Evolutionary conservation across 2,329 filamentous ascomycete genomes (phyloP).

Genomic region (Arthrobotrys musiformis): DNA sequence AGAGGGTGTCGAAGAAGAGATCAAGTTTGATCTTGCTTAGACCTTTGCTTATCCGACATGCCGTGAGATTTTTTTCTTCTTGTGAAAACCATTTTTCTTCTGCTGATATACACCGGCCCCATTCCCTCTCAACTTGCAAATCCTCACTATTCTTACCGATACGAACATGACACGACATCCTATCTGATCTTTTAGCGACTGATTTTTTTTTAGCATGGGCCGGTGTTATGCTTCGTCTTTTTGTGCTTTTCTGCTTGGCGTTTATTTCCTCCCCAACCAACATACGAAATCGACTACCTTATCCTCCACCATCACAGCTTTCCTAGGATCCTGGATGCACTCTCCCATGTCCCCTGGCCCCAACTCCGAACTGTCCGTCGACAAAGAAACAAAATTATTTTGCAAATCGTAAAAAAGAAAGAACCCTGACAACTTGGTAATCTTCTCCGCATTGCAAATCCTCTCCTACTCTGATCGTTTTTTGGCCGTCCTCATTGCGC

Average conservation of each 20-base stretch:
- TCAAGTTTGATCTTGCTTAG: constrained; percentile 45
- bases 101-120: not conserved
- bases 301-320: not conserved
- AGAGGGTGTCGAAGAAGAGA: constrained; percentile 43
- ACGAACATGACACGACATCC: not conserved
- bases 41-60: too few relatives aligned
- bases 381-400: not conserved
- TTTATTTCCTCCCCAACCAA: not conserved
- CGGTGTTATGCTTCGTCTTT: constrained; percentile 3
- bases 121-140: not conserved
- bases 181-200: not conserved
- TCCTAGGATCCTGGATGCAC: not conserved
- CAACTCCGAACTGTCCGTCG: not conserved
- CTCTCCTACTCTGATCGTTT: not conserved
- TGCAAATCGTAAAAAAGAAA: not conserved
- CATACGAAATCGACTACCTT: not conserved
- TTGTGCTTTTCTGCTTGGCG: not conserved
- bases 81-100: not conserved
- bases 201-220: not conserved
- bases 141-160: not conserved
- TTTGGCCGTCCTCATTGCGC: not conserved
- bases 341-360: not conserved
- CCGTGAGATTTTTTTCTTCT: too few relatives aligned
- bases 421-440: not conserved
- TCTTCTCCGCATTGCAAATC: not conserved